Evolutionary conservation across 306 rosid genomes (phyloP).

Genomic region (Castanopsis chinensis): DNA sequence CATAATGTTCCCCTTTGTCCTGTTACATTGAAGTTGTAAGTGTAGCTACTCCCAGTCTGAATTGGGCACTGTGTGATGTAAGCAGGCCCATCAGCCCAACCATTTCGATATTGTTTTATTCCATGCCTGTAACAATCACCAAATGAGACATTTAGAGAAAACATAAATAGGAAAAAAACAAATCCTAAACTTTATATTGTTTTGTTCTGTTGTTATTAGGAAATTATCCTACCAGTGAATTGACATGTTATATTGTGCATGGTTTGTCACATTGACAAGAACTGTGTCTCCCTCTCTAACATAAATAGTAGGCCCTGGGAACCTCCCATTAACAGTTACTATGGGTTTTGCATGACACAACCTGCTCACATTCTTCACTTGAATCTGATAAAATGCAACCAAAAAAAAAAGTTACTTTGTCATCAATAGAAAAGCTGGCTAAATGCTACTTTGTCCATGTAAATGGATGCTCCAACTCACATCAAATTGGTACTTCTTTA

Average conservation of each 20-base stretch:
- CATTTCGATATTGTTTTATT: constrained; percentile 69
- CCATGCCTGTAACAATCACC: constrained; percentile 54
- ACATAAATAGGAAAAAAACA: background rate
- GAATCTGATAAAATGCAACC: constrained; percentile 43
- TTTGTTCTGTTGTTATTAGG: background rate
- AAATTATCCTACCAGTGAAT: constrained; percentile 63
- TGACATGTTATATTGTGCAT: constrained; percentile 71
- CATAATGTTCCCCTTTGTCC: constrained; percentile 82
- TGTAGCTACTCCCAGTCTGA: constrained; percentile 60
- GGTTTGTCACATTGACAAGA: constrained; percentile 72
- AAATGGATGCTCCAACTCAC: constrained; percentile 29
- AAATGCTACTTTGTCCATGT: constrained; percentile 5
- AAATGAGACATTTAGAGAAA: constrained; percentile 1
- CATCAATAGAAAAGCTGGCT: background rate
- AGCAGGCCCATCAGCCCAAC: constrained; percentile 91
- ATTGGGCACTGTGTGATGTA: constrained; percentile 82
- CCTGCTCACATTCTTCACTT: constrained; percentile 82
- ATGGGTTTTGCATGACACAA: constrained; percentile 83
- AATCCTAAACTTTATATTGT: background rate
- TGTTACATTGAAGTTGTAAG: constrained; percentile 73
- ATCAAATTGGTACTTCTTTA: constrained; percentile 78
- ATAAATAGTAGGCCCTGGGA: constrained; percentile 75
- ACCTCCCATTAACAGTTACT: constrained; percentile 78
- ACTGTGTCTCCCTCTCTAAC: constrained; percentile 77
- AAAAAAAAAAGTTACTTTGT: background rate